Percentiles rank a stretch among this genome's conserved stretches.
Conservation (phyloP, 768 basidiomycete genomes). For the Boletellus emodensis region DNA sequence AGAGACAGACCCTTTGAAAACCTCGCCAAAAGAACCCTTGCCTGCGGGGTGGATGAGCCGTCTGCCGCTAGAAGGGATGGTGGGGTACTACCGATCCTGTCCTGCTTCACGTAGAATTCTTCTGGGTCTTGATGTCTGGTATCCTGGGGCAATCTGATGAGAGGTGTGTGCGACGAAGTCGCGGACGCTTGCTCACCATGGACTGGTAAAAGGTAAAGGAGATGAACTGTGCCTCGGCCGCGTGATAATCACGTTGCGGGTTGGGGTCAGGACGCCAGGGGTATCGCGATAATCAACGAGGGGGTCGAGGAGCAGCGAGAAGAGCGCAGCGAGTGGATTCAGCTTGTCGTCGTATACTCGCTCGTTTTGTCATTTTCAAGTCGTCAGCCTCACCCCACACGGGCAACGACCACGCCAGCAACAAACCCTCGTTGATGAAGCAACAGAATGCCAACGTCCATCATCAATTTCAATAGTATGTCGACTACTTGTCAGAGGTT, state of each 20-base stretch:
- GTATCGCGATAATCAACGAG: constrained; percentile 7
- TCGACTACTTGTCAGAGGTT: background rate
- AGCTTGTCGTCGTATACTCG: constrained; percentile 12
- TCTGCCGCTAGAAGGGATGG: constrained; percentile 9
- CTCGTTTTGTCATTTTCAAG: constrained; percentile 31
- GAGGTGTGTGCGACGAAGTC: background rate
- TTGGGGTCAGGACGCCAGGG: background rate
- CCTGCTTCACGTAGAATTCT: constrained; percentile 95
- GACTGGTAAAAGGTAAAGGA: background rate
- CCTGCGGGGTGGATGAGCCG: constrained; percentile 45
- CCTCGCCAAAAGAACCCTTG: constrained; percentile 98
- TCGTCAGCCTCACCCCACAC: constrained; percentile 21
- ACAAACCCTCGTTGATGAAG: too few species aligned
- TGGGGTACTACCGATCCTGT: constrained; percentile 77
- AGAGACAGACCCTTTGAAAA: constrained; percentile 86
- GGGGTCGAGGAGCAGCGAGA: constrained; percentile 8
- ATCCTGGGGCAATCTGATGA: constrained; percentile 42
- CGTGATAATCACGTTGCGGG: constrained; percentile 12
- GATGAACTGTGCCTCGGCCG: constrained; percentile 5
- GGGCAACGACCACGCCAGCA: background rate
- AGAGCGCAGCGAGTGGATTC: background rate
- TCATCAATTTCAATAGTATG: constrained; percentile 3
- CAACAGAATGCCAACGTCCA: too few species aligned
- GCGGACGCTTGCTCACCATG: constrained; percentile 19
- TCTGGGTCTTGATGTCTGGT: constrained; percentile 83